A percentile compares a stretch with the other conserved stretches of the same genome.
Conservation (phyloP, 2,329 filamentous ascomycete genomes). For the Chaetomium sp. region DNA sequence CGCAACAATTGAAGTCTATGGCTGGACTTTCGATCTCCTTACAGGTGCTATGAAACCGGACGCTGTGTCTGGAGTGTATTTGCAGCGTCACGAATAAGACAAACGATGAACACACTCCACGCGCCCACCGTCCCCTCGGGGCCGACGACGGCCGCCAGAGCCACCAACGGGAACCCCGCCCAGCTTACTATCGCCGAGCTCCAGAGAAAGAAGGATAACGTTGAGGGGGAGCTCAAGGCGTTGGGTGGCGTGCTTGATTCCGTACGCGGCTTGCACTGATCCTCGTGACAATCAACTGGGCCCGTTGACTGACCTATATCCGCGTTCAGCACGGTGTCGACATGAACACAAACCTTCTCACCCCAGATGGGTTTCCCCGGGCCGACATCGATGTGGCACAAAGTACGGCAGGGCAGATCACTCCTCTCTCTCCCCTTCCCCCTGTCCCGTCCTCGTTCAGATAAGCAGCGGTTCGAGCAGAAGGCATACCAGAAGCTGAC, state of each 20-base stretch:
- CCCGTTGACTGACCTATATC: slow-evolving; percentile 10
- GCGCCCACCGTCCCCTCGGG: slow-evolving; percentile 64
- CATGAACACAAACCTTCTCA: slow-evolving; percentile 84
- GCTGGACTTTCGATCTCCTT: slow-evolving; percentile 4
- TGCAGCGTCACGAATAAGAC: slow-evolving; percentile 23
- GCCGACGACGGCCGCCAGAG: slow-evolving; percentile 53
- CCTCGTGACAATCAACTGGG: not conserved
- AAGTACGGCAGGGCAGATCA: slow-evolving; percentile 46
- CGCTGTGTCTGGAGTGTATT: slow-evolving; percentile 24
- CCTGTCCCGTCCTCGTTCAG: too few species aligned
- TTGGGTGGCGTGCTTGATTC: slow-evolving; percentile 83
- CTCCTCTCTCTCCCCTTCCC: too few species aligned
- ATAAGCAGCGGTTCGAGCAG: not conserved
- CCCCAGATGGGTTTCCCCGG: slow-evolving; percentile 84
- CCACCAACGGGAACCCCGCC: slow-evolving; percentile 54
- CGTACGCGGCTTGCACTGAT: slow-evolving; percentile 42
- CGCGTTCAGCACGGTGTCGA: slow-evolving; percentile 71
- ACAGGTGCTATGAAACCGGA: too few species aligned
- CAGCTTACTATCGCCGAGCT: slow-evolving; percentile 71
- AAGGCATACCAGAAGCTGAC: slow-evolving; percentile 10
- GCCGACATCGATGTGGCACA: slow-evolving; percentile 93
- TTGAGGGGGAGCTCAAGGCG: slow-evolving; percentile 82
- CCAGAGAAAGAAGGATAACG: slow-evolving; percentile 72
- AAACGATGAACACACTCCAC: slow-evolving; percentile 51
- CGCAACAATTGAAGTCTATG: slow-evolving; percentile 2